phyloP scores from a whole-genome alignment of 176 grass and related monocot species.

The Saccharum spontaneum region DNA sequence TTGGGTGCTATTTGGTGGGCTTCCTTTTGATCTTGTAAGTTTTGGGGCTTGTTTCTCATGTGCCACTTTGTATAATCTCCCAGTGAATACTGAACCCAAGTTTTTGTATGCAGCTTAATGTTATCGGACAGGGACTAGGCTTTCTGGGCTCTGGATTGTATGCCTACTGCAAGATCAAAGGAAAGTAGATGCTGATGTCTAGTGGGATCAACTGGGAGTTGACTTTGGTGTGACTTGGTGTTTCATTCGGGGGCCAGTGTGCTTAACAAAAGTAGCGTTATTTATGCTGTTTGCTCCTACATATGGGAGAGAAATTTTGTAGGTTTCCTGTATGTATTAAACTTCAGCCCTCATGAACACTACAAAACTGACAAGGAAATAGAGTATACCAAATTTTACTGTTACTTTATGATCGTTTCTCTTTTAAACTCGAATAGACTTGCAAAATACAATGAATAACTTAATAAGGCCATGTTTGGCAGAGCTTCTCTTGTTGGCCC shows the following conservation, averaged over 20 bases:
- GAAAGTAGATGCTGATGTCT: conserved; percentile 53
- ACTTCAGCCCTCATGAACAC: conserved; percentile 22
- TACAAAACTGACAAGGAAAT: conserved; percentile 46
- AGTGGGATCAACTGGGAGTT: conserved; percentile 13
- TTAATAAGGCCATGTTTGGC: no score
- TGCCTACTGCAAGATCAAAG: conserved; percentile 94
- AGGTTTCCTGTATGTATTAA: conserved; percentile 41
- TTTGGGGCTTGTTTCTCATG: background rate
- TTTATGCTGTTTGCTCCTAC: conserved; percentile 38
- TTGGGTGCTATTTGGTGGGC: conserved; percentile 88
- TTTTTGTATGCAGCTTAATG: conserved; percentile 69
- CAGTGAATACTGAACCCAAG: conserved; percentile 6
- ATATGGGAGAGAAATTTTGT: conserved; percentile 64
- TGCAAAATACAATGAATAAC: background rate
- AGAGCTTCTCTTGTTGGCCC: no score
- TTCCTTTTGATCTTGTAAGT: conserved; percentile 96
- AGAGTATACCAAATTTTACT: conserved; percentile 39
- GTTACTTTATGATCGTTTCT: background rate
- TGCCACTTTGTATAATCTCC: background rate
- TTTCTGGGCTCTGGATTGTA: conserved; percentile 92
- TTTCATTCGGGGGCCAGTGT: conserved; percentile 17
- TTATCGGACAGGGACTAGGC: conserved; percentile 89
- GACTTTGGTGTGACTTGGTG: conserved; percentile 15
- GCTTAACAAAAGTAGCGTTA: conserved; percentile 34
- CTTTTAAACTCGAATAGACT: background rate